Percentiles rank a stretch among this genome's conserved stretches.
These are phyloP conservation scores for Parathielavia hyrcaniae DNA, from an alignment of 495 filamentous ascomycete genomes.

Conservation along the genomic window DNA sequence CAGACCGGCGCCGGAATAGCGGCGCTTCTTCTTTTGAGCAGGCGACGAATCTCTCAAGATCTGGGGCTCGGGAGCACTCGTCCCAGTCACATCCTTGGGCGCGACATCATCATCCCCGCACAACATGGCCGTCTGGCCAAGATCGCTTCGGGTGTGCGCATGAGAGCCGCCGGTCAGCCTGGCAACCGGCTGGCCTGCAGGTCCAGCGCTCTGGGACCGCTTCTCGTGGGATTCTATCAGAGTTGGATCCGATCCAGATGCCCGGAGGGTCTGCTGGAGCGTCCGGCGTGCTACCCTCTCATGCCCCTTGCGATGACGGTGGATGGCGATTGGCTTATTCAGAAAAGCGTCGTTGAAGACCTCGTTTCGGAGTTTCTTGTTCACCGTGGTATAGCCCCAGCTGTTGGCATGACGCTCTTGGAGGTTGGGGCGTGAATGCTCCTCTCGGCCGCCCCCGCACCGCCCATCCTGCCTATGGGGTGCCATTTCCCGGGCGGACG, in stretches of 20 bases:
- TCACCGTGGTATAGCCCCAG: conserved; percentile 95
- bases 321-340: conserved; percentile 63
- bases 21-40: conserved; percentile 45
- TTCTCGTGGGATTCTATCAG: conserved; percentile 21
- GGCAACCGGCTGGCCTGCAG: conserved; percentile 8
- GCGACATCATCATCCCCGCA: conserved; percentile 25
- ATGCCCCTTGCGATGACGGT: conserved; percentile 54
- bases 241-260: conserved; percentile 32
- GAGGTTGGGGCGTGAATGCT: conserved; percentile 35
- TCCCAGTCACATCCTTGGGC: conserved; percentile 46
- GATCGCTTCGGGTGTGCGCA: conserved; percentile 33
- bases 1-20: conserved; percentile 76
- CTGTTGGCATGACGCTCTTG: conserved; percentile 56
- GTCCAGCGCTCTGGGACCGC: conserved; percentile 3
- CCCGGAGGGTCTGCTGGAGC: conserved; percentile 35
- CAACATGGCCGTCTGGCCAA: conserved; percentile 15
- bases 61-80: conserved; percentile 52
- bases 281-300: conserved; percentile 50
- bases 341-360: conserved; percentile 92
- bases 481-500: conserved; percentile 17
- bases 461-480: conserved; percentile 3
- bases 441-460: background rate
- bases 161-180: conserved; percentile 12
- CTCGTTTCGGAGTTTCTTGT: conserved; percentile 78
- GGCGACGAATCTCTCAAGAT: conserved; percentile 37